Conservation (phyloP, 805 yeast species). For the Barnettozyma sucrosica region DNA sequence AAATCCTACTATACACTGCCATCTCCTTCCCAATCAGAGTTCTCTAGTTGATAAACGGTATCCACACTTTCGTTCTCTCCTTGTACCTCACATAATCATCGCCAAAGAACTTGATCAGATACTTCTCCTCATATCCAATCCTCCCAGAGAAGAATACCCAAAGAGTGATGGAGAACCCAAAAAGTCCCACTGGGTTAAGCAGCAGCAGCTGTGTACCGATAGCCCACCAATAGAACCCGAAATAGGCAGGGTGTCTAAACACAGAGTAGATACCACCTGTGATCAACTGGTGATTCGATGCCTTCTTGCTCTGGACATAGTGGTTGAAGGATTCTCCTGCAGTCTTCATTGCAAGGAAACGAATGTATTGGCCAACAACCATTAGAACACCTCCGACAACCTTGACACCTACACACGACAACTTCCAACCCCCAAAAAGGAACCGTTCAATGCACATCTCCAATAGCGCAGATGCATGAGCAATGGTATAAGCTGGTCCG, state of each 20-base stretch:
- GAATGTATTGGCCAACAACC: slow-evolving; percentile 55
- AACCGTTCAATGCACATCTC: slow-evolving; percentile 43
- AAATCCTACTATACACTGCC: background rate
- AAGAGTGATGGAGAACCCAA: slow-evolving; percentile 50
- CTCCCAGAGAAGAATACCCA: slow-evolving; percentile 65
- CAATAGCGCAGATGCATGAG: slow-evolving; percentile 47
- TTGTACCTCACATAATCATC: slow-evolving; percentile 53
- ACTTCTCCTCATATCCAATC: slow-evolving; percentile 65
- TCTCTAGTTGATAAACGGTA: slow-evolving; percentile 50
- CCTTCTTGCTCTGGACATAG: slow-evolving; percentile 50
- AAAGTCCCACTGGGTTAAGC: slow-evolving; percentile 55
- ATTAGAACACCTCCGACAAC: slow-evolving; percentile 43
- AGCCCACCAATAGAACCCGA: slow-evolving; percentile 93
- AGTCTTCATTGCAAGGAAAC: slow-evolving; percentile 80
- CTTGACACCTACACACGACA: slow-evolving; percentile 17
- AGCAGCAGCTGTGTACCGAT: slow-evolving; percentile 73
- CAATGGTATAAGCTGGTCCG: slow-evolving; percentile 51
- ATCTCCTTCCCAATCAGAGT: background rate
- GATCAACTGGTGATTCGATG: slow-evolving; percentile 57
- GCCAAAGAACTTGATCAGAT: slow-evolving; percentile 65
- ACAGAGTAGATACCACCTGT: slow-evolving; percentile 64
- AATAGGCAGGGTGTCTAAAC: slow-evolving; percentile 84
- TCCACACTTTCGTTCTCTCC: slow-evolving; percentile 43
- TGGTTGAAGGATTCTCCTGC: slow-evolving; percentile 89
- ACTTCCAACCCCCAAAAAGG: slow-evolving; percentile 32